Base-by-base conservation (phyloP, 345 rosid genomes). In the Arabis alpina region DNA sequence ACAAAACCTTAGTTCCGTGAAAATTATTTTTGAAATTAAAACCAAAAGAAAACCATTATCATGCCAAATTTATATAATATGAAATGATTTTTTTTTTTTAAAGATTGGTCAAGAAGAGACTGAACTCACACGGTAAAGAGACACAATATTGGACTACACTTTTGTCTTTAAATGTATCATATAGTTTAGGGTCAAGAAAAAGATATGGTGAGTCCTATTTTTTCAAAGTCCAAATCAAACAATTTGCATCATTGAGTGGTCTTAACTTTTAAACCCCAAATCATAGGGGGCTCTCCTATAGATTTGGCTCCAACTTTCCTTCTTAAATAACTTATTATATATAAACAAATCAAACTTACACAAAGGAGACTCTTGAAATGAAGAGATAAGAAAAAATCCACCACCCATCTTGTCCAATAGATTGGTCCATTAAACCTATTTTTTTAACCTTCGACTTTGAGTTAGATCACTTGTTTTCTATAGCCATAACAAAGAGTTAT, bases 351-450 rank as follows among this genome's bases (percentile, higher is more conserved):
- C 61, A 42, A 54, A 64, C 16, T 64, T 64, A 54, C 58, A 56
- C 65, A n/a, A 64, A 72, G 71, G 48, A 64, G 65, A 15, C 65
- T 48, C 59, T 64, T 64, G 65, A 64, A 54, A 64, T 24, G 64
- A 57, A 3, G 72, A 66, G 72, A 66, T 66, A 73, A 66, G 61
- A 41, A 44, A 25, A 41, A 49, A 42, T 14, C 54, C 24, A 73
- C 72, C 72, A 73, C 72, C 47, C 72, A 73, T 58, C 28, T 56
- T 73, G 45, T 55, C 37, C 10, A 13, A 64, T 72, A 73, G 71
- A 66, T 66, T 66, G 77, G 77, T 66, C 77, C 77, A 66, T 10
- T 8, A n/a, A 58, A 66, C 72, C 72, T 73, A 73, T n/a, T 48
- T 40, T 13, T 50, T 50, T 48, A 23, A 23, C 16, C 54, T 51